These are phyloP conservation scores for Geoglossum glabrum DNA, from an alignment of 495 filamentous ascomycete species.

Conservation along the genomic window DNA sequence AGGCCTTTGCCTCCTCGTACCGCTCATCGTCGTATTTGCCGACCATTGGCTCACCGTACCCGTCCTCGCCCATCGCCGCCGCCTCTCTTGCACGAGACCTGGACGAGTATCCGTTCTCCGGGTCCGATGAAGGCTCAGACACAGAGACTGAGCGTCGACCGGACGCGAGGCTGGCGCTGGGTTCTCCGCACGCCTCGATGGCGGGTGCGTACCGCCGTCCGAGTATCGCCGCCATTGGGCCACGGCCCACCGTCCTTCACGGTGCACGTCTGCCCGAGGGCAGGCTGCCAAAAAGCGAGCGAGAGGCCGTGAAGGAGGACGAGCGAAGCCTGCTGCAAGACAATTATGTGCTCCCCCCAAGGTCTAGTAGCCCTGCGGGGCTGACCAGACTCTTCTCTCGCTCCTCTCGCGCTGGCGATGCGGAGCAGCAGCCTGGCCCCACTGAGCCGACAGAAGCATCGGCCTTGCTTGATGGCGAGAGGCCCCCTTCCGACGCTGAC, in stretches of 20 bases:
- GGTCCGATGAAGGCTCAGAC: constrained; percentile 21
- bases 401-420: constrained; percentile 1
- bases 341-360: constrained; percentile 51
- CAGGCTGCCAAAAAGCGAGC: constrained; percentile 38
- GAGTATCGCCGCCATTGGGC: constrained; percentile 40
- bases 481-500: constrained; percentile 15
- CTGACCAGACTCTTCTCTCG: constrained; percentile 2
- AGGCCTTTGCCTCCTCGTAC: not conserved
- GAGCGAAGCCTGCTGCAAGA: constrained; percentile 60
- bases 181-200: constrained; percentile 18
- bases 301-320: constrained; percentile 37
- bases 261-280: constrained; percentile 24
- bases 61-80: constrained; percentile 37
- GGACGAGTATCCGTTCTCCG: constrained; percentile 27
- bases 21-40: not conserved
- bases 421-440: constrained; percentile 19
- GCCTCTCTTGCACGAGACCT: constrained; percentile 51
- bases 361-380: constrained; percentile 22
- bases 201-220: constrained; percentile 53
- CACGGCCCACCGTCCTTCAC: constrained; percentile 24
- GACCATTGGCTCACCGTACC: not conserved
- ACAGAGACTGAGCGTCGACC: constrained; percentile 16
- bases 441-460: constrained; percentile 24
- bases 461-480: constrained; percentile 24
- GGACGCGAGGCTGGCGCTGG: constrained; percentile 27